Evolutionary conservation across 306 rosid species (phyloP), one percentile per base, ranked within the genome.

Genomic region (Canavalia ensiformis): DNA sequence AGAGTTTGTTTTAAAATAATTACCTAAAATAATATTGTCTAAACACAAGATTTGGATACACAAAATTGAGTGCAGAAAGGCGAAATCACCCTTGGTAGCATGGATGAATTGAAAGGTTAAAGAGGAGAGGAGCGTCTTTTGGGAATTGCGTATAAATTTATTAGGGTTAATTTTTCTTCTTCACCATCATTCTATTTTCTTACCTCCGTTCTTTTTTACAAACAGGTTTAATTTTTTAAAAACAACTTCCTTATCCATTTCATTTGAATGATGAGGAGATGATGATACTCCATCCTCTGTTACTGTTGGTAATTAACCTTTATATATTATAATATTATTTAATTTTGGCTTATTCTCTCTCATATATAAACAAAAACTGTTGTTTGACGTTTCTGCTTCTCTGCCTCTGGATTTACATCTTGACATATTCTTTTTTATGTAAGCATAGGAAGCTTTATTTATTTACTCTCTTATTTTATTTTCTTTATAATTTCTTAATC

Each of bases 341-440:
- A 62, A 28, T 77, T 63, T 76, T 54, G 18, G 6, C 55, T 31
- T 31, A 7, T 62, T n/a, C 25, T 30, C 10, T 37, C 10, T 67
- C 34, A 72, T 11, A 63, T 13, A 63, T 8, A 68, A 78, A 57
- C 70, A 72, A 68, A 55, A 47, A n/a, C 57, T 10, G 62, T 77
- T 18, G 65, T 77, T 74, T 76, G 58, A 77, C 87, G 68, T 92
- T 59, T 81, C 88, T 82, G 88, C 84, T 82, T 84, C 93, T 80
- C 84, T 83, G 86, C 83, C 83, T 87, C 86, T 85, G 85, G 90
- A 83, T 78, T 82, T 78, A 79, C 77, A 45, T 83, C 68, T 30
- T 73, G 55, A 54, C 31, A 46, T 75, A 75, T 79, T 58, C 65
- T 18, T 71, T 56, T 63, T 44, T 41, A 65, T 72, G 76, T 68